A percentile compares a stretch with the other conserved stretches of the same genome.
Evolutionary conservation across 805 yeast species (phyloP).

Genomic region (Kuraishia ogatae): DNA sequence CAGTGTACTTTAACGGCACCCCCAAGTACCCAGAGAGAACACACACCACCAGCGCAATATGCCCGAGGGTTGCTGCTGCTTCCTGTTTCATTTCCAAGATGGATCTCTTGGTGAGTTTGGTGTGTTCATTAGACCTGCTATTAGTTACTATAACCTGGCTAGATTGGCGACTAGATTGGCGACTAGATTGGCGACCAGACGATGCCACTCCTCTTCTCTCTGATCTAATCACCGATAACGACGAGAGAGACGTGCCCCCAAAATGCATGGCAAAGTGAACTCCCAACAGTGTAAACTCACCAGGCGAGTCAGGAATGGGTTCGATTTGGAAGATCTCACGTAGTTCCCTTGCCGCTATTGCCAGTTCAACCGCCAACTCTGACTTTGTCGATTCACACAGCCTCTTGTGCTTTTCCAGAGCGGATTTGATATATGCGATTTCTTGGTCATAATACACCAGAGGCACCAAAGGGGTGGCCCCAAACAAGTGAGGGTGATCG

Average conservation of each 20-base stretch:
- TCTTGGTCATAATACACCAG: not conserved
- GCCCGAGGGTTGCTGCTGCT: not conserved
- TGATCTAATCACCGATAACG: not conserved
- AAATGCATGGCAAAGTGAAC: not conserved
- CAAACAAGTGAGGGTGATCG: not conserved
- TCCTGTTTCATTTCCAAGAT: not conserved
- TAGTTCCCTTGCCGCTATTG: not conserved
- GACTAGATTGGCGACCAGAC: too few species aligned
- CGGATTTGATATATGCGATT: not conserved
- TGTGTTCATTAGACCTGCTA: not conserved
- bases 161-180: not conserved
- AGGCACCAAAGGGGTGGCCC: not conserved
- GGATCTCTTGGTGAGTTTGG: not conserved
- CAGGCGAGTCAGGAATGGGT: slow-evolving; percentile 3
- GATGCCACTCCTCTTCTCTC: not conserved
- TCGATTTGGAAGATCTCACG: slow-evolving; percentile 6
- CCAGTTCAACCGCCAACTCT: slow-evolving; percentile 1
- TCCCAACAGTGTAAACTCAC: slow-evolving; percentile 6
- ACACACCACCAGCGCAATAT: slow-evolving; percentile 23
- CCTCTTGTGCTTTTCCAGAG: slow-evolving; percentile 1
- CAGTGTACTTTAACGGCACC: slow-evolving; percentile 40
- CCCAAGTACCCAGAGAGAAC: slow-evolving; percentile 31
- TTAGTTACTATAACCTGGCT: not conserved
- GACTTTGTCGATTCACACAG: slow-evolving; percentile 4
- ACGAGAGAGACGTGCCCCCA: not conserved